Evolutionary conservation across 345 rosid species (phyloP).

Genomic region (Aquilaria sinensis): DNA sequence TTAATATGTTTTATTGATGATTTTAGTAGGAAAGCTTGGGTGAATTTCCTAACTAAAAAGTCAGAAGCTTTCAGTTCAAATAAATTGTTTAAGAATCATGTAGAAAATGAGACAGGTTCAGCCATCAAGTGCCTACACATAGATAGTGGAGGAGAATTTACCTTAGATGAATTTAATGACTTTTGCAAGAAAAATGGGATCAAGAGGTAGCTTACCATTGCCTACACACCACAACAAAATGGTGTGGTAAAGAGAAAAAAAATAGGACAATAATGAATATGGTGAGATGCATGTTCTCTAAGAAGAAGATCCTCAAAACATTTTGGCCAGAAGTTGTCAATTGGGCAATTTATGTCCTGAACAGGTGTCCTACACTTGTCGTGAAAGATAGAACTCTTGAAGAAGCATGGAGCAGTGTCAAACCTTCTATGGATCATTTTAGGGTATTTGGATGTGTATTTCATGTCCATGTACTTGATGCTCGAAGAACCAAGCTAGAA

Average conservation of each 20-base stretch:
- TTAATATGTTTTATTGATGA: too few relatives aligned
- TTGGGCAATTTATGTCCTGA: constrained; percentile 5
- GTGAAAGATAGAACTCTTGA: not conserved
- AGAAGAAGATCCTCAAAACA: not conserved
- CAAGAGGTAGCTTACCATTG: not conserved
- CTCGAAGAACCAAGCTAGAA: not conserved
- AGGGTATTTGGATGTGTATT: constrained; percentile 5
- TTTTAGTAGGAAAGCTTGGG: too few relatives aligned
- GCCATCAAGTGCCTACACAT: too few relatives aligned
- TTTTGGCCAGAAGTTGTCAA: constrained; percentile 2
- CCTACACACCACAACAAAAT: constrained; percentile 4
- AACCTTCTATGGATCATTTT: not conserved
- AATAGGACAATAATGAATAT: constrained; percentile 5
- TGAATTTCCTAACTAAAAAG: too few relatives aligned
- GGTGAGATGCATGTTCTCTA: constrained; percentile 7
- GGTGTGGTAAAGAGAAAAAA: constrained; percentile 7
- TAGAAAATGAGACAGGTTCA: too few relatives aligned
- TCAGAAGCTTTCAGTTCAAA: too few relatives aligned
- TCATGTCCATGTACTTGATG: constrained; percentile 7
- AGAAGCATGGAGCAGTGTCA: not conserved
- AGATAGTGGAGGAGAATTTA: too few relatives aligned
- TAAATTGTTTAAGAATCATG: too few relatives aligned
- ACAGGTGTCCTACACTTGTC: constrained; percentile 3
- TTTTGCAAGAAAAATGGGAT: not conserved
- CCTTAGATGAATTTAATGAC: not conserved